Base-by-base conservation (phyloP, 2,329 filamentous ascomycete genomes). In the Fusarium udum region DNA sequence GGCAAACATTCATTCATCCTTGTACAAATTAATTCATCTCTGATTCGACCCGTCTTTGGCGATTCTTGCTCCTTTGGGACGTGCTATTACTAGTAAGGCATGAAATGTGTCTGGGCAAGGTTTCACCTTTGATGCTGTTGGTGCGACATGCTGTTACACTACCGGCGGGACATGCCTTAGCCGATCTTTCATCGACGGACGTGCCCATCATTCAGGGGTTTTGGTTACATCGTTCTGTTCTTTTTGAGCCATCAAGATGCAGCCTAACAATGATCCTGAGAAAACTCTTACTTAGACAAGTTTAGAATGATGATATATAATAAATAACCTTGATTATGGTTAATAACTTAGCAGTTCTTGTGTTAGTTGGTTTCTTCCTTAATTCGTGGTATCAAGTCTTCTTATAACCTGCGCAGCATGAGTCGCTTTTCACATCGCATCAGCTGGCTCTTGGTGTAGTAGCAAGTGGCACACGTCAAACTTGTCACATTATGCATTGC, bases 1-100 rank as follows among this genome's bases (percentile, higher is more conserved):
- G 79, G 80, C 79, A 71, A 75, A 78, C 77, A 78, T 78, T 56
- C 63, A 46, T 31, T 52, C 61, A 53, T 40, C 49, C 16, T 60
- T 39, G 26, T 46, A 73, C 66, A 68, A 28, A 26, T 43, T 65
- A 51, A 64, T 61, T 11, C 37, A 67, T 71, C 55, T 36, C 65
- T 64, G 48, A 40, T 68, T 42, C 51, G 36, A 42, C 51, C 26
- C 24, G 26, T 55, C 42, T 37, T 61, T 52, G 59, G n/a, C 36
- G 18, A 58, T 59, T 36, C 43, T 40, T 63, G 13, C 46, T 65
- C 48, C 32, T 69, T 60, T 53, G 7, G 66, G 58, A 46, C 36
- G n/a, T 45, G 43, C n/a, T 20, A 42, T 49, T 15, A 56, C 67
- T 42, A 59, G 20, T 48, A 31, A 24, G 52, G 67, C 67, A 56